Conservation (phyloP, 2,329 filamentous ascomycete species). For the Botryotinia globosa region DNA sequence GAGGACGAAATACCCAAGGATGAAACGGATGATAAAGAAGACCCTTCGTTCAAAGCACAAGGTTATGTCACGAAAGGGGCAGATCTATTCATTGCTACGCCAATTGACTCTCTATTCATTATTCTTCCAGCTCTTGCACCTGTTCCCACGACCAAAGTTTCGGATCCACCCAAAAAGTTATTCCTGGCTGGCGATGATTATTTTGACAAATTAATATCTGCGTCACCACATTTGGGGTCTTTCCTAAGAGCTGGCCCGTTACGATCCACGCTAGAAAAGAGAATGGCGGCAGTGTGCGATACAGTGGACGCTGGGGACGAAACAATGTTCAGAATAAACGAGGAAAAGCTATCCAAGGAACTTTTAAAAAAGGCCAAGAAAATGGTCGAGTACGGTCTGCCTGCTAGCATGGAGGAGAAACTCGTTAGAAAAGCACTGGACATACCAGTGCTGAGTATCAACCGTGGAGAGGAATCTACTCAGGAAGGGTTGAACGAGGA, state of each 20-base stretch:
- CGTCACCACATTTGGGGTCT: conserved; percentile 56
- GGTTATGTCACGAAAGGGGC: conserved; percentile 64
- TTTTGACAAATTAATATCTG: conserved; percentile 58
- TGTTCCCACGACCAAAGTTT: conserved; percentile 42
- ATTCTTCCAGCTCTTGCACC: conserved; percentile 68
- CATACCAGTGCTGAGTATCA: conserved; percentile 68
- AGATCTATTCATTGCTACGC: conserved; percentile 79
- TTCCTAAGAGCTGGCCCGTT: conserved; percentile 49
- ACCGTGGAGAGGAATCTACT: conserved; percentile 50
- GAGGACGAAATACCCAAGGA: conserved; percentile 29
- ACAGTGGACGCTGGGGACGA: conserved; percentile 80
- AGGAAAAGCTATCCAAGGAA: conserved; percentile 64
- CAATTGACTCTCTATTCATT: conserved; percentile 81
- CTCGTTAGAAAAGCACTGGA: conserved; percentile 77
- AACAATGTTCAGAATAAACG: conserved; percentile 76
- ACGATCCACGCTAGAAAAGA: conserved; percentile 55
- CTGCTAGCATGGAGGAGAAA: conserved; percentile 78
- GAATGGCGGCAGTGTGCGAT: conserved; percentile 74
- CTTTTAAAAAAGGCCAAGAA: conserved; percentile 69
- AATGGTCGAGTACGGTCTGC: conserved; percentile 65
- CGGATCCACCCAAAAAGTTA: conserved; percentile 54
- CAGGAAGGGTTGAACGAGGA: conserved; percentile 35
- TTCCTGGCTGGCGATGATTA: conserved; percentile 72
- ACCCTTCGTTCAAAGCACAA: conserved; percentile 26
- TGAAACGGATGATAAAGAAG: conserved; percentile 25